These are phyloP conservation scores for Lagenidium giganteum DNA, from an alignment of 352 stramenopile species.

Conservation along the genomic window DNA sequence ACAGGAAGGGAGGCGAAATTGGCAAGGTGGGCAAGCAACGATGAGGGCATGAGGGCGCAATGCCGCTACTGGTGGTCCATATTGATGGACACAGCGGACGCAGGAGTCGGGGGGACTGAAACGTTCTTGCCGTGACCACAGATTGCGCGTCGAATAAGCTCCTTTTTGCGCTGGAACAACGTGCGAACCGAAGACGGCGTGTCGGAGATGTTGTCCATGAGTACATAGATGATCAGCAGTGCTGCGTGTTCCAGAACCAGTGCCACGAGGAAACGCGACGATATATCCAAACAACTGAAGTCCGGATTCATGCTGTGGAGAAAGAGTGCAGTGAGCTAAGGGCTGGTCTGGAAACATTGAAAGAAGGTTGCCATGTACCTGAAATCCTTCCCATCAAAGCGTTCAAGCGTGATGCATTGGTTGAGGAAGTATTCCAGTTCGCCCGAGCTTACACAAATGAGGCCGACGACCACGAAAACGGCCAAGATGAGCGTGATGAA, in stretches of 20 bases:
- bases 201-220: constrained; percentile 81
- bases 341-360: too few species aligned
- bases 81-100: too few species aligned
- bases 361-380: constrained; percentile 32
- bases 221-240: constrained; percentile 66
- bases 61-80: too few species aligned
- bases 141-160: constrained; percentile 82
- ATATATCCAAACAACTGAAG: constrained; percentile 72
- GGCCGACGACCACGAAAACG: constrained; percentile 77
- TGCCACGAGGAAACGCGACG: constrained; percentile 73
- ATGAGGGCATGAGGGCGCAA: too few species aligned
- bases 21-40: too few species aligned
- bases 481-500: constrained; percentile 79
- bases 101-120: constrained; percentile 19
- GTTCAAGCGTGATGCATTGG: constrained; percentile 61
- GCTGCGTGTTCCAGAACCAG: constrained; percentile 72
- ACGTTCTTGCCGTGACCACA: constrained; percentile 52
- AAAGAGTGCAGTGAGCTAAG: constrained; percentile 1
- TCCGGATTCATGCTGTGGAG: constrained; percentile 69
- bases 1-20: too few species aligned
- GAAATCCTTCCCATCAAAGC: constrained; percentile 80
- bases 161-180: constrained; percentile 82
- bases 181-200: constrained; percentile 67
- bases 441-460: constrained; percentile 81
- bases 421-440: constrained; percentile 82